Percentiles rank a stretch among this genome's conserved stretches.
phyloP scores from a whole-genome alignment of 768 basidiomycete species.

The Cubamyces sp. region DNA sequence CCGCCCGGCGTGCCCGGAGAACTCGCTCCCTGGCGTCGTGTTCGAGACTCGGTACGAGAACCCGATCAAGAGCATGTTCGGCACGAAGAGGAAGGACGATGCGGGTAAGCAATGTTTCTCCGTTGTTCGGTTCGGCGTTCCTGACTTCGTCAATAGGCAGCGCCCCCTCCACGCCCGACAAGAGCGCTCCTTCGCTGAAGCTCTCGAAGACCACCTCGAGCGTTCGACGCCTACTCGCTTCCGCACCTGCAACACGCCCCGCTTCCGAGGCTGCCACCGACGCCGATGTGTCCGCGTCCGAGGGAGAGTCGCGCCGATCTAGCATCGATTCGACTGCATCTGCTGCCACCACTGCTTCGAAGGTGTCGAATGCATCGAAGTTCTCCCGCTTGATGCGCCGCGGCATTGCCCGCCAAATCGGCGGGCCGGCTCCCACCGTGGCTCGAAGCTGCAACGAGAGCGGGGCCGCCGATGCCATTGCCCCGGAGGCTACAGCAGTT shows the following conservation, averaged over 20 bases:
- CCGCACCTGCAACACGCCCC: neutral
- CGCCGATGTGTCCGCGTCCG: neutral
- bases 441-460: too few species aligned
- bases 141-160: neutral
- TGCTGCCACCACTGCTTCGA: neutral
- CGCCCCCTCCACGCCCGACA: neutral
- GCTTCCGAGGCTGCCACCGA: neutral
- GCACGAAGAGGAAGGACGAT: neutral
- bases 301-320: neutral
- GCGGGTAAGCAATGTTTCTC: neutral
- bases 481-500: too few species aligned
- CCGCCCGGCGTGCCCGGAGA: constrained; percentile 18
- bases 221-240: neutral
- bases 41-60: constrained; percentile 15
- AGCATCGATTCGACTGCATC: neutral
- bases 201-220: neutral
- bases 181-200: neutral
- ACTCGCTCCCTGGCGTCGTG: constrained; percentile 1
- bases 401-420: neutral
- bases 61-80: constrained; percentile 11
- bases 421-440: too few species aligned
- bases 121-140: neutral
- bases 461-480: too few species aligned
- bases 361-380: neutral
- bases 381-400: neutral